Evolutionary conservation across 2,329 filamentous ascomycete genomes (phyloP).

Genomic region (Aspergillus bombycis): DNA sequence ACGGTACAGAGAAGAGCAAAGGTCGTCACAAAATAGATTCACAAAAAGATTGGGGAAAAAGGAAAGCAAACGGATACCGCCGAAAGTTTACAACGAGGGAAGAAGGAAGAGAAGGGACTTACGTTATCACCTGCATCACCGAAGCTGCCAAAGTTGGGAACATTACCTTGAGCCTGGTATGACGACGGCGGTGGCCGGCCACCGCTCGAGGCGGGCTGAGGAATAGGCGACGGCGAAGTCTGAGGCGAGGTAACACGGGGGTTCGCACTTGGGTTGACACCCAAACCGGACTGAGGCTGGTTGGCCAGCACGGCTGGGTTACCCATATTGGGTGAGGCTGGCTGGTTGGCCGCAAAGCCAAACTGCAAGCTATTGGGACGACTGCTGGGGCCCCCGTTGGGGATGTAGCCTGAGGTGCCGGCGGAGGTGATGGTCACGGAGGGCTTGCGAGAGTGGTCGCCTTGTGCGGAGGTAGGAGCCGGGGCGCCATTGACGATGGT

Average conservation of each 20-base stretch:
- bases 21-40: background rate
- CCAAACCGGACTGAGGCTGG: slow-evolving; percentile 45
- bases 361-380: slow-evolving; percentile 72
- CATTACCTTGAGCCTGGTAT: slow-evolving; percentile 69
- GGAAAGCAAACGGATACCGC: background rate
- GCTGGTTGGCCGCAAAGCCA: slow-evolving; percentile 69
- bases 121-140: slow-evolving; percentile 73
- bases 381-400: slow-evolving; percentile 72
- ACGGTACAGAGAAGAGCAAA: background rate
- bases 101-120: slow-evolving; percentile 42
- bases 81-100: background rate
- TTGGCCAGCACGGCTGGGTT: slow-evolving; percentile 57
- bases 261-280: slow-evolving; percentile 60
- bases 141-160: slow-evolving; percentile 81
- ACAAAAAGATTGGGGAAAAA: background rate
- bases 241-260: slow-evolving; percentile 80
- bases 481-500: slow-evolving; percentile 69
- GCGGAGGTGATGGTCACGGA: slow-evolving; percentile 91
- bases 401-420: slow-evolving; percentile 72
- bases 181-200: slow-evolving; percentile 80
- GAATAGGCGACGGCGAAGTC: slow-evolving; percentile 89
- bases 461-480: slow-evolving; percentile 48
- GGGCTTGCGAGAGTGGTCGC: slow-evolving; percentile 79
- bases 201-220: slow-evolving; percentile 81
- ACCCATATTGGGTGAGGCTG: slow-evolving; percentile 62